Percentiles rank a stretch among this genome's conserved stretches.
Conservation (phyloP, 2,329 filamentous ascomycete genomes). For the Zelopaecilomyces penicillatus region DNA sequence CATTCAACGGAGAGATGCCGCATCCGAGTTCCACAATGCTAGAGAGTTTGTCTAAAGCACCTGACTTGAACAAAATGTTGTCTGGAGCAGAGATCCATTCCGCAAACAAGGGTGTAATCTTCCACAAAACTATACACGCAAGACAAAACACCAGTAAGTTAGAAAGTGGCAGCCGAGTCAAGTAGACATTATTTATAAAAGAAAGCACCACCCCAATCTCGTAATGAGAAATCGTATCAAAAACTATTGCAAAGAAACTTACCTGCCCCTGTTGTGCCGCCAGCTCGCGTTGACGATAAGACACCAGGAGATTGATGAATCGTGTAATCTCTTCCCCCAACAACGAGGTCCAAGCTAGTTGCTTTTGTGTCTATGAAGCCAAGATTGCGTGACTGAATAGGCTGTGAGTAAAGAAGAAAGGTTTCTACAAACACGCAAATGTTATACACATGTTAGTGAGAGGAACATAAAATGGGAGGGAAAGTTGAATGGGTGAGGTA, state of each 20-base stretch:
- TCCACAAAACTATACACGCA: conserved; percentile 65
- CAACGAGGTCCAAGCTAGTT: conserved; percentile 53
- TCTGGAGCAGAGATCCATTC: conserved; percentile 60
- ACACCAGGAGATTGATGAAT: conserved; percentile 80
- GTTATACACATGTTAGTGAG: conserved; percentile 1
- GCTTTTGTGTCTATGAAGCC: conserved; percentile 76
- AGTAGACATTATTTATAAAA: too few species aligned
- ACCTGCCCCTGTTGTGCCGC: conserved; percentile 48
- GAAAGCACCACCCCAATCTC: too few species aligned
- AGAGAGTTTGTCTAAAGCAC: conserved; percentile 45
- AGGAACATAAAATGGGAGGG: not conserved
- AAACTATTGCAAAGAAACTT: conserved; percentile 8
- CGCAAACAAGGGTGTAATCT: conserved; percentile 75
- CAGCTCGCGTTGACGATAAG: conserved; percentile 65
- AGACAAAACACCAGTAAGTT: too few species aligned
- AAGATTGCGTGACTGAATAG: conserved; percentile 65
- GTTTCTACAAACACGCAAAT: conserved; percentile 52
- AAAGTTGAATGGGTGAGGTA: not conserved
- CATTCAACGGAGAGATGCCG: conserved; percentile 75
- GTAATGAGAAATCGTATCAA: conserved; percentile 2
- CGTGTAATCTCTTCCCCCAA: conserved; percentile 61
- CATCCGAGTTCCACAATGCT: conserved; percentile 76
- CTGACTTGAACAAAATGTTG: conserved; percentile 52
- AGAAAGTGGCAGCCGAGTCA: too few species aligned
- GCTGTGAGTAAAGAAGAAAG: conserved; percentile 75